Conservation (phyloP, 2,329 filamentous ascomycete species). For the Ceratocystis cubensis region DNA sequence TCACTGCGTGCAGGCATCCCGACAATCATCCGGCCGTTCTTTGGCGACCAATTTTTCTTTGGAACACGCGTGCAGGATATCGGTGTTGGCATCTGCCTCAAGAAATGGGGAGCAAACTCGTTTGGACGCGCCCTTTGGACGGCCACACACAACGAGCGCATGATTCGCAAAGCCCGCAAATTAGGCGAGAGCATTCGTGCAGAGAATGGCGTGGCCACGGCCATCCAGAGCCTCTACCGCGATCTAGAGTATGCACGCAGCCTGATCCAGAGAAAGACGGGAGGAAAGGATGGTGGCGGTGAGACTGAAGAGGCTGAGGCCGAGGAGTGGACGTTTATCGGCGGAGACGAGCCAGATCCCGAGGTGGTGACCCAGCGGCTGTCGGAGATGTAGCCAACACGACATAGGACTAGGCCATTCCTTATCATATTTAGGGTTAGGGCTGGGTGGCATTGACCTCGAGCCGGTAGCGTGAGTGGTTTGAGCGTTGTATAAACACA, state of each 20-base stretch:
- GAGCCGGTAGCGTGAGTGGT: background rate
- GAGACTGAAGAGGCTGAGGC: slow-evolving; percentile 48
- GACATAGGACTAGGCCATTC: background rate
- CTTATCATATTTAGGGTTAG: background rate
- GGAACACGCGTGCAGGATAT: slow-evolving; percentile 81
- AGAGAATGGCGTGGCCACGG: slow-evolving; percentile 82
- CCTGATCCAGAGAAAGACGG: slow-evolving; percentile 54
- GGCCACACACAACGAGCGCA: slow-evolving; percentile 75
- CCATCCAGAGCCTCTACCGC: slow-evolving; percentile 85
- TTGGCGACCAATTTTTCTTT: slow-evolving; percentile 97
- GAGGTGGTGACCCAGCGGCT: slow-evolving; percentile 33
- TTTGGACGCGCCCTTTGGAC: slow-evolving; percentile 85
- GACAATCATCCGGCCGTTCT: slow-evolving; percentile 92
- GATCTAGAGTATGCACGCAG: slow-evolving; percentile 87
- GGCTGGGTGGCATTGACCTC: background rate
- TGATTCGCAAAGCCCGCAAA: slow-evolving; percentile 73
- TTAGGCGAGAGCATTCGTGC: slow-evolving; percentile 78
- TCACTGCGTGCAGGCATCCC: slow-evolving; percentile 82
- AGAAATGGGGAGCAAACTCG: slow-evolving; percentile 74
- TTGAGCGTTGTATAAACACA: background rate
- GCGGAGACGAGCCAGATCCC: slow-evolving; percentile 39
- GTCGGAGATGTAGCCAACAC: slow-evolving; percentile 21
- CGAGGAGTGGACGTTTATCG: slow-evolving; percentile 87
- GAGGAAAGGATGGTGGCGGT: slow-evolving; percentile 37
- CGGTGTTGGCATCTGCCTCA: slow-evolving; percentile 79